Base-by-base conservation (phyloP, 2,329 filamentous ascomycete species). In the Paecilomyces fulvus region DNA sequence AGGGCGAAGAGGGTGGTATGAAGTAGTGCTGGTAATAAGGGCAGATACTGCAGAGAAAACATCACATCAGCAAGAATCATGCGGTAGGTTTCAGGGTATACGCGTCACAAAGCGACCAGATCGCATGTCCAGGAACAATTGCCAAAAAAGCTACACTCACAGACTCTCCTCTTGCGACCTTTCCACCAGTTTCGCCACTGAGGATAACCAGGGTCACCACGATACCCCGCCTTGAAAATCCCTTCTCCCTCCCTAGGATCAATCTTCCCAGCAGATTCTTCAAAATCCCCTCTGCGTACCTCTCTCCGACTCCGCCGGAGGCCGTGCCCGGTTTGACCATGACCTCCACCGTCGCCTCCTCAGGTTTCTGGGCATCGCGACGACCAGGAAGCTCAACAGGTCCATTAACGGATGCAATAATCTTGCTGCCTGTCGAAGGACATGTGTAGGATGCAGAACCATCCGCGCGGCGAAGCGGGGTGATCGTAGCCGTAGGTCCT, bases 301-400 rank as follows among this genome's bases (percentile, higher is more conserved):
- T 83, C 73, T 92, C 88, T 60, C 86, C 82, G 17, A 88, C 87
- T 86, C 91, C 88, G 77, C 89, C 90, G 50, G 94, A 86, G 14
- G 92, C 92, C 61, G 87, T 85, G 33, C 88, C 87, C 52, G 92
- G 92, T 70, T 94, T 85, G 61, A 99, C 83, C 69, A 92, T 85
- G 57, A 99, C 89, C 73, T 97, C 94, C 62, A 99, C 80, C 52
- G 87, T 84, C 28, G 92, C 90, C 76, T 96, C 91, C 73, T 95
- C 92, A 7, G 94, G 88, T 63, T 94, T 84, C 72, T 97, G 90
- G 23, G 72, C 67, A 69, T 99, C 92, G 65, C 90, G 85, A 66
- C 92, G 84, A 64, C 86, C 72, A 12, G 73, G 85, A 14, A 92
- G 90, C 76, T 99, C 94, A 63, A 97, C 84, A 14, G 94, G 94